phyloP scores from a whole-genome alignment of 202 grass and related monocot genomes.

The Carex sylvatica region DNA sequence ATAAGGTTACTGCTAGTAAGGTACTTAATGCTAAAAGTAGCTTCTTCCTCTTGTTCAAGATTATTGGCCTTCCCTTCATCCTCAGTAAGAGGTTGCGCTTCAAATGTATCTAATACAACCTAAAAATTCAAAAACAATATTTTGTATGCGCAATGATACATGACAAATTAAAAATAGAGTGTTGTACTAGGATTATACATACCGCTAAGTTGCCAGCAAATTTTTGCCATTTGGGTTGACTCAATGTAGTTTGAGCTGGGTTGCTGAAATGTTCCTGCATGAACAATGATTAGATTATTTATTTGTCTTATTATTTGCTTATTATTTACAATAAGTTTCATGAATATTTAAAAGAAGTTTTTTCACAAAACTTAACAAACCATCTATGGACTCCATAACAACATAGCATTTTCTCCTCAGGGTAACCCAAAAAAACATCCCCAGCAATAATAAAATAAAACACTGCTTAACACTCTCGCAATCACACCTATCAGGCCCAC shows the following conservation, averaged over 20 bases:
- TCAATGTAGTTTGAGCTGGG: conserved; percentile 60
- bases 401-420: neutral
- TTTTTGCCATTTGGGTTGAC: conserved; percentile 74
- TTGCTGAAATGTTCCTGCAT: conserved; percentile 88
- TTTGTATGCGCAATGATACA: neutral
- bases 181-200: conserved; percentile 12
- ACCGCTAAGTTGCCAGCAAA: conserved; percentile 74
- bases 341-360: neutral
- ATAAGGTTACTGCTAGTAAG: conserved; percentile 97
- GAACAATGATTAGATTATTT: conserved; percentile 7
- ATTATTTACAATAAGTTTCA: neutral
- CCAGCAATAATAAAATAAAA: neutral
- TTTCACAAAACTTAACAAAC: neutral
- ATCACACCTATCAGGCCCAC: conserved; percentile 3
- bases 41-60: conserved; percentile 83
- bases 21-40: conserved; percentile 92
- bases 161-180: neutral
- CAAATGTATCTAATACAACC: conserved; percentile 95
- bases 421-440: neutral
- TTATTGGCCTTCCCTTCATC: conserved; percentile 87
- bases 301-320: neutral
- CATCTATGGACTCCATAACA: conserved; percentile 1
- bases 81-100: conserved; percentile 89
- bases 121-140: conserved; percentile 33
- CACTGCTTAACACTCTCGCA: neutral